phyloP scores from a whole-genome alignment of 2,329 filamentous ascomycete genomes.

The Simplicillium aogashimaense region DNA sequence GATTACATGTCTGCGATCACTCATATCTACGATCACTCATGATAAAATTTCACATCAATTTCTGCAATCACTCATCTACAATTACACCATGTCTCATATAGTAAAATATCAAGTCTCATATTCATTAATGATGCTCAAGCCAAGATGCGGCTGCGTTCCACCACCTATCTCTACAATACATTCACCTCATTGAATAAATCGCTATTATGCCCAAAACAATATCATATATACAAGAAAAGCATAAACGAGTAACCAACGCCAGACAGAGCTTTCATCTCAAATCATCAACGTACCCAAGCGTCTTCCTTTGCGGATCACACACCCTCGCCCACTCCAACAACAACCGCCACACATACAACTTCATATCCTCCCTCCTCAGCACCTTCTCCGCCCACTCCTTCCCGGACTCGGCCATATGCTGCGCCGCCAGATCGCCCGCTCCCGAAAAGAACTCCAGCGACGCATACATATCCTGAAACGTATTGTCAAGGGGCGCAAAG shows the following conservation, averaged over 20 bases:
- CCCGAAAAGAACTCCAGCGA: constrained; percentile 55
- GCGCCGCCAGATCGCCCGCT: constrained; percentile 43
- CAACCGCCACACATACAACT: constrained; percentile 53
- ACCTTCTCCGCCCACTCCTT: constrained; percentile 52
- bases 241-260: background rate
- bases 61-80: too few species aligned
- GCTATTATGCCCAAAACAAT: too few species aligned
- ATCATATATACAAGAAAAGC: too few species aligned
- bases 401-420: constrained; percentile 48
- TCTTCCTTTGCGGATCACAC: constrained; percentile 31
- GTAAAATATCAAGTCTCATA: too few species aligned
- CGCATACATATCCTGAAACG: constrained; percentile 55
- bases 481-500: constrained; percentile 63
- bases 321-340: constrained; percentile 48
- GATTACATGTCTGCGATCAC: too few species aligned
- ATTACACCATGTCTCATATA: too few species aligned
- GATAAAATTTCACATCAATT: too few species aligned
- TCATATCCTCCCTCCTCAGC: constrained; percentile 55
- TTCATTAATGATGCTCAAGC: too few species aligned
- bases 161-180: too few species aligned
- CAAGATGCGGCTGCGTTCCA: too few species aligned
- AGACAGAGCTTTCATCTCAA: constrained; percentile 17
- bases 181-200: too few species aligned
- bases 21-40: too few species aligned
- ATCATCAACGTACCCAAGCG: constrained; percentile 33